A percentile compares a stretch with the other conserved stretches of the same genome.
Evolutionary conservation across 352 stramenopile species (phyloP).

Genomic region (Globisporangium camurandrum): DNA sequence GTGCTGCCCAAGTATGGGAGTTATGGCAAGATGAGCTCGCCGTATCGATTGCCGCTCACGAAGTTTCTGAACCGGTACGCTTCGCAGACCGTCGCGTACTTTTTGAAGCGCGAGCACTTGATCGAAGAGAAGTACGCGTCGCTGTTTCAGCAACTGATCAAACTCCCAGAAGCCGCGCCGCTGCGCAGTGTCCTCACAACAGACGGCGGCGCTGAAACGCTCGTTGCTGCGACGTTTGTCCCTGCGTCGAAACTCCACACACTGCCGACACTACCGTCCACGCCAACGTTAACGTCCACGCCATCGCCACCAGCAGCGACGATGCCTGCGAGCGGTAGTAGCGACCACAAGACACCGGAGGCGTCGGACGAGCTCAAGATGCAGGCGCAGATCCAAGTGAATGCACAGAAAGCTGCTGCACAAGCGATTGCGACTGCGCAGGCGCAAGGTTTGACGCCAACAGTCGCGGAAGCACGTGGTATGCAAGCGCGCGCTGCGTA

Average conservation of each 20-base stretch:
- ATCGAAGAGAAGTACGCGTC: slow-evolving; percentile 86
- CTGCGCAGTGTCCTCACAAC: slow-evolving; percentile 86
- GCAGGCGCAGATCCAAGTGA: slow-evolving; percentile 80
- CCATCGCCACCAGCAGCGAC: not conserved
- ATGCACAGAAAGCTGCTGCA: slow-evolving; percentile 75
- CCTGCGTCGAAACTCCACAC: slow-evolving; percentile 50
- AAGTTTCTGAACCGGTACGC: slow-evolving; percentile 92
- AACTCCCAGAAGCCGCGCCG: slow-evolving; percentile 79
- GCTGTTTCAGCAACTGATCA: slow-evolving; percentile 93
- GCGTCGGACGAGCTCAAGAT: slow-evolving; percentile 67
- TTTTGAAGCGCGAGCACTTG: slow-evolving; percentile 81
- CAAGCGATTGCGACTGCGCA: slow-evolving; percentile 73
- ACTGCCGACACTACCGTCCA: not conserved
- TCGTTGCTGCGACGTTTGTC: slow-evolving; percentile 92
- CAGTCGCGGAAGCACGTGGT: slow-evolving; percentile 60
- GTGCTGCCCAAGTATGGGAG: slow-evolving; percentile 89
- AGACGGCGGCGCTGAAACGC: slow-evolving; percentile 80
- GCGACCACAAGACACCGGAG: slow-evolving; percentile 26
- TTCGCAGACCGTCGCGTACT: slow-evolving; percentile 76
- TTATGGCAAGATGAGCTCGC: slow-evolving; percentile 84
- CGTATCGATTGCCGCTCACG: slow-evolving; percentile 89
- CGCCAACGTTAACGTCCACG: not conserved
- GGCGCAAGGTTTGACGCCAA: slow-evolving; percentile 67
- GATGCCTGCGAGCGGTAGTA: slow-evolving; percentile 11
- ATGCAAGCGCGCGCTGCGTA: slow-evolving; percentile 81